Percentiles rank a stretch among this genome's conserved stretches.
Conservation (phyloP, 1,139 yeast species). For the Yamadazyma conglobata region DNA sequence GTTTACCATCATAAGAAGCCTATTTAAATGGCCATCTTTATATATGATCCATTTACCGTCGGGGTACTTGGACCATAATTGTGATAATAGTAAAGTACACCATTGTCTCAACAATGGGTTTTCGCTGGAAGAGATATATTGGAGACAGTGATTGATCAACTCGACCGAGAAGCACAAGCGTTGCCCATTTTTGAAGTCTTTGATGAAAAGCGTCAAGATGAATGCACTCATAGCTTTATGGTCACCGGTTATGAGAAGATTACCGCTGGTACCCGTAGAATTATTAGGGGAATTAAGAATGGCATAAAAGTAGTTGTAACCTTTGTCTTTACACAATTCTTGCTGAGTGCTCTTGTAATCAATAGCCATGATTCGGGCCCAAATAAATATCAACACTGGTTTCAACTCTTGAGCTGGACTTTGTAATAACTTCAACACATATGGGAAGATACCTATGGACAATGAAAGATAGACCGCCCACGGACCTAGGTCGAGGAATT, state of each 20-base stretch:
- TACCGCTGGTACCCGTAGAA: constrained; percentile 15
- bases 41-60: constrained; percentile 75
- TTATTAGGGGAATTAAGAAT: constrained; percentile 46
- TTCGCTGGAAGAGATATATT: constrained; percentile 68
- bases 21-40: constrained; percentile 60
- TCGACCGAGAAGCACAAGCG: constrained; percentile 74
- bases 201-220: constrained; percentile 76
- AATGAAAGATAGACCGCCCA: constrained; percentile 95
- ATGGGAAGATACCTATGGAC: constrained; percentile 94
- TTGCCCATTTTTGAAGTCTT: constrained; percentile 79
- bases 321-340: constrained; percentile 87
- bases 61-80: constrained; percentile 68
- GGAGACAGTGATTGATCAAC: constrained; percentile 63
- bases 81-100: constrained; percentile 79
- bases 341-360: constrained; percentile 88
- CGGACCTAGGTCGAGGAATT: constrained; percentile 90
- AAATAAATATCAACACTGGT: constrained; percentile 90
- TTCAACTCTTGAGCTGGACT: constrained; percentile 94
- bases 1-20: constrained; percentile 54
- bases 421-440: constrained; percentile 83
- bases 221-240: constrained; percentile 97
- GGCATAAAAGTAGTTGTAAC: constrained; percentile 81
- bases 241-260: constrained; percentile 55
- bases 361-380: constrained; percentile 98
- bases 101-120: constrained; percentile 88